Evolutionary conservation across 495 filamentous ascomycete genomes (phyloP), one percentile per base, ranked within the genome.

Genomic region (Neurospora pannonica): DNA sequence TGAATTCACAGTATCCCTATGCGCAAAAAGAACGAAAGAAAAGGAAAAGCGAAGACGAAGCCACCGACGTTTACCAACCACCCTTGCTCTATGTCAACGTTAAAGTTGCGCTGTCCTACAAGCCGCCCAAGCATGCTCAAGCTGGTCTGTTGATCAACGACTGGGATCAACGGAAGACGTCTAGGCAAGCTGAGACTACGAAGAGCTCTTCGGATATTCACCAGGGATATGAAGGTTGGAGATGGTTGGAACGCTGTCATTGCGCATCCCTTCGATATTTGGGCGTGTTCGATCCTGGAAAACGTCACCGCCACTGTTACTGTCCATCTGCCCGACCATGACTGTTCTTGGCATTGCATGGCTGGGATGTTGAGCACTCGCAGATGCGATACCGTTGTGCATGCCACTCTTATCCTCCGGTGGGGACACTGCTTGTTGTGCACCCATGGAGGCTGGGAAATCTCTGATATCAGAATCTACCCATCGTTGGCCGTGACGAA

Each of bases 211-310:
- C 2, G 89, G 89, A 76, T 86, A 90, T 76, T 89, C 85, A 13
- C 89, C 88, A 10, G 89, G 88, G 3, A 90, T 81, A 71, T 89
- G 88, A 10, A 89, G 84, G 70, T 86, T 81, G 9, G 80, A 78
- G 13, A 80, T 79, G 28, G 80, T 81, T 17, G 77, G 75, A 28
- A 69, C 73, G 60, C 77, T 80, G 38, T 83, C 81, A 39, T 74
- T 78, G 36, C 78, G 76, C 5, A 43, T 54, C n/a, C 72, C 36
- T 15, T 70, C 75, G 11, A 31, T 72, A 19, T 40, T 74, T n/a
- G 75, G 77, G 36, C 78, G 74, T n/a, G 70, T 40, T 7, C 28
- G 54, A 67, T 60, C 17, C 17, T 42, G 42, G 46, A 71, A 72
- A 19, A 34, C 17, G 38, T 60, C 42, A 11, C 17, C 37, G 4